Base-by-base conservation (phyloP, 306 rosid genomes). In the Cucurbita pepo region DNA sequence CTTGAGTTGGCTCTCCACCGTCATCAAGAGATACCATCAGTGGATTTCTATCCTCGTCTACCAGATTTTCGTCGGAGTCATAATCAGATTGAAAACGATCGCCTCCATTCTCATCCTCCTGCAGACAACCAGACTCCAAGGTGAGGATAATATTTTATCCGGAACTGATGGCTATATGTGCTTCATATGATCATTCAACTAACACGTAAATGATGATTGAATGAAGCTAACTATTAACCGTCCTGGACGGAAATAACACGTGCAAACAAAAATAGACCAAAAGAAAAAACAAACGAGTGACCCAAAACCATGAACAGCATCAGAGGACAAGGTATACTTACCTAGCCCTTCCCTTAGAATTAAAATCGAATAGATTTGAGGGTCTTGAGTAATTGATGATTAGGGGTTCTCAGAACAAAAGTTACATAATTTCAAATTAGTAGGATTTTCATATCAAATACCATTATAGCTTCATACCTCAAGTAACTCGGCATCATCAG, bases 21-120 rank as follows among this genome's bases (percentile, higher is more conserved):
- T 91, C 95, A 78, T 82, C 87, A 70, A 91, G 86, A 3, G 91
- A 87, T 60, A 91, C 95, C 88, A 94, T 47, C 44, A 94, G 85
- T 75, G 99, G 97, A 77, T 94, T 94, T 66, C 80, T 85, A 81
- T 94, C 97, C 76, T 77, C 83, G 57, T 76, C 80, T 71, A 34
- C 88, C 56, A 76, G 69, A n/a, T 80, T 93, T 75, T 76, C 85
- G 54, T 91, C 99, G 3, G 99, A 91, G 71, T 94, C 95, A 78
- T 86, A 82, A 56, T 82, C 91, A 63, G 88, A 76, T 63, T 78
- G 84, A 78, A 77, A 51, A 54, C 75, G 41, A 79, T 79, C 89
- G 48, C 61, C 91, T 30, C 78, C 86, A 50, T 79, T 89, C 73
- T 76, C 92, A 76, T 64, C 86, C 95, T 91, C 87, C 97, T 94